Evolutionary conservation across 1,139 yeast species (phyloP).

Genomic region (Yamadazyma blattariae): DNA sequence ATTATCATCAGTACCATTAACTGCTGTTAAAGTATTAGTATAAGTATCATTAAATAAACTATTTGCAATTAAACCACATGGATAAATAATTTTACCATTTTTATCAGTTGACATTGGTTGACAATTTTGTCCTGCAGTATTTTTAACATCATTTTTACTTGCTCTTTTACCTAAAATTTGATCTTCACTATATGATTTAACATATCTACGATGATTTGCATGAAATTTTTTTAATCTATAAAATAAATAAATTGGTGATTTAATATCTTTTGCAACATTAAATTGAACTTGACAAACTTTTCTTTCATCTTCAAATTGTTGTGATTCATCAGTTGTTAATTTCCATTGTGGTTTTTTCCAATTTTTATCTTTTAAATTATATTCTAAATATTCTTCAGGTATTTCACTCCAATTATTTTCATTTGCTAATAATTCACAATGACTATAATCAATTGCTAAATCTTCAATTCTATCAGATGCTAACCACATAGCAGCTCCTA

Average conservation of each 20-base stretch:
- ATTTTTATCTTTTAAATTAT: conserved; percentile 43
- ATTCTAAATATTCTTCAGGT: conserved; percentile 55
- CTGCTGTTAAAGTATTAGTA: conserved; percentile 39
- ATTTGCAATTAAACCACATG: conserved; percentile 80
- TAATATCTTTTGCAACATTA: conserved; percentile 69
- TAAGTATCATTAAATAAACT: conserved; percentile 71
- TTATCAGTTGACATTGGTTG: conserved; percentile 66
- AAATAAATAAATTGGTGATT: conserved; percentile 74
- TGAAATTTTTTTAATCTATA: conserved; percentile 81
- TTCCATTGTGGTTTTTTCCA: conserved; percentile 50
- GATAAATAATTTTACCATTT: conserved; percentile 59
- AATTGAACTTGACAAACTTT: conserved; percentile 77
- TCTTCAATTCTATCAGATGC: conserved; percentile 81
- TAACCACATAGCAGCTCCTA: conserved; percentile 88
- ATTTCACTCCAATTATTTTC: conserved; percentile 53
- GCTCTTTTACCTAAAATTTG: conserved; percentile 80
- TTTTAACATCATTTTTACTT: conserved; percentile 51
- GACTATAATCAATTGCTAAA: conserved; percentile 74
- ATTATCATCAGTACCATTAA: conserved; percentile 35
- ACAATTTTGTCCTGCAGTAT: conserved; percentile 80
- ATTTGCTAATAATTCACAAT: conserved; percentile 64
- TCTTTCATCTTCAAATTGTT: conserved; percentile 53
- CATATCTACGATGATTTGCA: conserved; percentile 93
- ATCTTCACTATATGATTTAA: conserved; percentile 84
- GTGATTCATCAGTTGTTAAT: conserved; percentile 47